Percentiles rank a stretch among this genome's conserved stretches.
Conservation (phyloP, 495 filamentous ascomycete genomes). For the Pseudotulostoma volvatum region DNA sequence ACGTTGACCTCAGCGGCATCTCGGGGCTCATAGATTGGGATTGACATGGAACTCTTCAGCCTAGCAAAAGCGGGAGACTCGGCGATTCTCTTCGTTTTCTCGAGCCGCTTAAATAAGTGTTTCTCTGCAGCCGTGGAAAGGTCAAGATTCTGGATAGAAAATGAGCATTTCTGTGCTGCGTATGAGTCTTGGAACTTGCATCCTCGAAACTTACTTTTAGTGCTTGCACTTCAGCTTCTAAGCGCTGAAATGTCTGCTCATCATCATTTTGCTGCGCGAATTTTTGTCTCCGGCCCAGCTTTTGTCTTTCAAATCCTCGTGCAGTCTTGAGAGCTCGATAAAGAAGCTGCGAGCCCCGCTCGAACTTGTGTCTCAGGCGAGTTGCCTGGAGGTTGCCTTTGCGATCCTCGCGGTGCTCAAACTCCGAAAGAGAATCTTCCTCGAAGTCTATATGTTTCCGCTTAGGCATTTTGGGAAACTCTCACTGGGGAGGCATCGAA, state of each 20-base stretch:
- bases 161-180: not conserved
- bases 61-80: constrained; percentile 29
- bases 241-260: constrained; percentile 26
- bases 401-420: constrained; percentile 6
- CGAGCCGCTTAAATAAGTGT: constrained; percentile 60
- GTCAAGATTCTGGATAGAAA: constrained; percentile 38
- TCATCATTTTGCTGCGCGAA: constrained; percentile 40
- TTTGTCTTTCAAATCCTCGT: constrained; percentile 81
- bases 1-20: constrained; percentile 54
- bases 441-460: constrained; percentile 28
- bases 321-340: constrained; percentile 57
- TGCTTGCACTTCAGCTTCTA: constrained; percentile 58
- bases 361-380: constrained; percentile 37
- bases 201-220: constrained; percentile 42
- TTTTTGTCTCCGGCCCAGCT: constrained; percentile 60
- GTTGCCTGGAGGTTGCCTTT: constrained; percentile 19
- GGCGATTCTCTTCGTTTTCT: constrained; percentile 53
- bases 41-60: constrained; percentile 18
- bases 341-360: constrained; percentile 42
- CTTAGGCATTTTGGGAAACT: no score
- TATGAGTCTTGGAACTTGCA: not conserved
- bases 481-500: no score
- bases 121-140: constrained; percentile 44
- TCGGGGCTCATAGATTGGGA: constrained; percentile 20
- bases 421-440: constrained; percentile 7